These are phyloP conservation scores for Microbotryum lychnidis-dioicae DNA, from an alignment of 1,284 basidiomycete genomes.

Conservation along the genomic window DNA sequence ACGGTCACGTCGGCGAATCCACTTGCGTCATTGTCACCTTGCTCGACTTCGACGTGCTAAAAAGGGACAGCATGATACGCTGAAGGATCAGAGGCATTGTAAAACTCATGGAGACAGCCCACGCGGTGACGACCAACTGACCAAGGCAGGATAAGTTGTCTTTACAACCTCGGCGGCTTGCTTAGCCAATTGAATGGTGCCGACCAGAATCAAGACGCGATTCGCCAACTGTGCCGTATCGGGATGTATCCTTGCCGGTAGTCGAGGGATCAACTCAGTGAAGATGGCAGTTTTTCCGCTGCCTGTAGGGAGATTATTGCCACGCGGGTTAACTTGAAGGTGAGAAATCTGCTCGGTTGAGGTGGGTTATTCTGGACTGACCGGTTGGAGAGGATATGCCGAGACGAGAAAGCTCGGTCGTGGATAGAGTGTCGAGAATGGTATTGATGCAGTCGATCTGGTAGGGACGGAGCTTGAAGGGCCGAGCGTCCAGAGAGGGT, in stretches of 20 bases:
- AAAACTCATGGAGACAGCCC: too few species aligned
- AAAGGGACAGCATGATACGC: too few species aligned
- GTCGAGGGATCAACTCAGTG: conserved; percentile 54
- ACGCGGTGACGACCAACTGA: background rate
- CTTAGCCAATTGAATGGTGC: conserved; percentile 74
- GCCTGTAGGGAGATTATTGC: conserved; percentile 57
- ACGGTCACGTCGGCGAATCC: conserved; percentile 68
- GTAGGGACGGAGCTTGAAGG: conserved; percentile 55
- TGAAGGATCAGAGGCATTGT: background rate
- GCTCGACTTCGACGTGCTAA: conserved; percentile 75
- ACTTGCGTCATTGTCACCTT: conserved; percentile 65
- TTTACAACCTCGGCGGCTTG: conserved; percentile 73
- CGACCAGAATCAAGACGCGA: conserved; percentile 72
- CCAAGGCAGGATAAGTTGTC: conserved; percentile 59
- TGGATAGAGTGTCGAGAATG: conserved; percentile 63
- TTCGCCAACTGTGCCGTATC: conserved; percentile 43
- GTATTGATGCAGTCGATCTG: conserved; percentile 76
- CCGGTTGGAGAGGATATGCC: conserved; percentile 25
- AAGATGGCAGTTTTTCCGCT: conserved; percentile 92
- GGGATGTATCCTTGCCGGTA: conserved; percentile 10
- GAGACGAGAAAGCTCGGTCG: conserved; percentile 40
- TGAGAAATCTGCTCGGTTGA: background rate
- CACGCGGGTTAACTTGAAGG: conserved; percentile 35
- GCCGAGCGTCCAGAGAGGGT: background rate
- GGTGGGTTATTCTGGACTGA: background rate